Evolutionary conservation across 2,329 filamentous ascomycete genomes (phyloP).

Genomic region (Domatiomyces globalis): DNA sequence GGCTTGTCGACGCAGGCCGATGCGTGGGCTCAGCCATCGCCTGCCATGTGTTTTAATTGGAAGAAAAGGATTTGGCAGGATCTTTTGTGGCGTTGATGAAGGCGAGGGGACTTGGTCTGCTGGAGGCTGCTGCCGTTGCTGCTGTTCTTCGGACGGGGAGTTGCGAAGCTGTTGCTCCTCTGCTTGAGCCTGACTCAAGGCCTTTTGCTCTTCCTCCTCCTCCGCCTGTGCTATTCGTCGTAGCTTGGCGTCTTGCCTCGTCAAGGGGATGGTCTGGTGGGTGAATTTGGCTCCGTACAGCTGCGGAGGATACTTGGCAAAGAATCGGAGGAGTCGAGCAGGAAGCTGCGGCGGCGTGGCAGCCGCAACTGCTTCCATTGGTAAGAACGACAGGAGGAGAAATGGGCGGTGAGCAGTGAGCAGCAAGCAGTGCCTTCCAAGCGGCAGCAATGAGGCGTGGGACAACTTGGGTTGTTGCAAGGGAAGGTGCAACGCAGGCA

Average conservation of each 20-base stretch:
- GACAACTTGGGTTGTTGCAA: neutral
- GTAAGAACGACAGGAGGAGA: neutral
- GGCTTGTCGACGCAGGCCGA: slow-evolving; percentile 74
- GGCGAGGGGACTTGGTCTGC: slow-evolving; percentile 18
- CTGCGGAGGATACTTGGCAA: slow-evolving; percentile 72
- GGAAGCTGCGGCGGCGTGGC: slow-evolving; percentile 40
- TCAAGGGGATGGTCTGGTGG: slow-evolving; percentile 14
- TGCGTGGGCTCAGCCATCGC: slow-evolving; percentile 69
- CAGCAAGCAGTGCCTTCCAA: neutral
- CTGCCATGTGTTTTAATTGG: slow-evolving; percentile 57
- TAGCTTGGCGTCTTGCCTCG: slow-evolving; percentile 10
- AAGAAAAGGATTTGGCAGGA: slow-evolving; percentile 63
- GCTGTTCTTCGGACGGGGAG: slow-evolving; percentile 6
- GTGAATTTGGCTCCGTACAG: slow-evolving; percentile 29
- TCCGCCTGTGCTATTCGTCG: neutral
- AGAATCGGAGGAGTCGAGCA: slow-evolving; percentile 65
- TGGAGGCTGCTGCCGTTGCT: slow-evolving; percentile 13
- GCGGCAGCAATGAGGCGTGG: no score
- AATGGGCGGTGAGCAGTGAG: neutral
- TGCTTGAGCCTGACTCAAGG: neutral
- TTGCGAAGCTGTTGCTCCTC: neutral
- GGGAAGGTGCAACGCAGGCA: no score
- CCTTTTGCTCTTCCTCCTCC: neutral
- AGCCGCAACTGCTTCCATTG: neutral
- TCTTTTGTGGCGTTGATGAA: slow-evolving; percentile 24